Evolutionary conservation across 257 asterid species (phyloP).

Genomic region (Schizonepeta tenuifolia): DNA sequence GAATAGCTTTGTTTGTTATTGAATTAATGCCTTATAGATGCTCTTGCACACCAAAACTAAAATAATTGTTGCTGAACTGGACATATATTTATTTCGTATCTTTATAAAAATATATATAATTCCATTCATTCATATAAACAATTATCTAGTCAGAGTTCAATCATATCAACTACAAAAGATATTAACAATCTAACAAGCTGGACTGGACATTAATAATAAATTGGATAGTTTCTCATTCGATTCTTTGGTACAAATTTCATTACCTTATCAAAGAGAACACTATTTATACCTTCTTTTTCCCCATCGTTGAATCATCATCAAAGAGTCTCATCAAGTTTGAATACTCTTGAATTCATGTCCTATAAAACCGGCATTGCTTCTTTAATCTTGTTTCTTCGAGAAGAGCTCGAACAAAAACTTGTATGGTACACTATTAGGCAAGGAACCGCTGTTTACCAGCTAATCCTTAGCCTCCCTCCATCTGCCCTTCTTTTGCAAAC

Average conservation of each 20-base stretch:
- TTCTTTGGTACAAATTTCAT: background rate
- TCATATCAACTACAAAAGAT: too few species aligned
- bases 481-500: background rate
- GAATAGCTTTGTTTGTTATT: too few species aligned
- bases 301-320: slow-evolving; percentile 2
- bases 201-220: too few species aligned
- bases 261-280: background rate
- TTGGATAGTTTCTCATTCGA: too few species aligned
- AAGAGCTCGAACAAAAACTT: background rate
- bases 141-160: too few species aligned
- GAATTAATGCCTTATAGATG: too few species aligned
- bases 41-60: too few species aligned
- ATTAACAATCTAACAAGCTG: too few species aligned
- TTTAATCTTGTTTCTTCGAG: background rate
- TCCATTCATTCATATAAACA: too few species aligned
- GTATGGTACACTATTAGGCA: background rate
- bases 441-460: background rate
- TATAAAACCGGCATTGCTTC: background rate
- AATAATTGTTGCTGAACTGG: too few species aligned
- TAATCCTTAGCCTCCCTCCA: background rate
- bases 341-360: background rate
- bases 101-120: too few species aligned
- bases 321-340: background rate
- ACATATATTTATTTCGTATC: too few species aligned
- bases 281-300: background rate